Conservation (phyloP, 805 yeast species). For the Scheffersomyces coipomensis region DNA sequence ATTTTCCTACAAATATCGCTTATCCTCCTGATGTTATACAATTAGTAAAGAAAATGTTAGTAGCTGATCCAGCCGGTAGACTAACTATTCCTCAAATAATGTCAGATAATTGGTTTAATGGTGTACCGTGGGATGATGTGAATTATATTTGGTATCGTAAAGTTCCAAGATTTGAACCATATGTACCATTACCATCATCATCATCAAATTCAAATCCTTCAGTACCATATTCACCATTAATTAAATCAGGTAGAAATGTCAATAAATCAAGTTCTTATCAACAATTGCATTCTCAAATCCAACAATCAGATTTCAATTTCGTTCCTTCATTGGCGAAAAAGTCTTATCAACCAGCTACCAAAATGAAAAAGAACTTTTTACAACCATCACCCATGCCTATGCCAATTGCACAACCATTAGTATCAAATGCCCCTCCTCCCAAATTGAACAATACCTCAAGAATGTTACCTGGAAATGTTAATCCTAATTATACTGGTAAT, state of each 20-base stretch:
- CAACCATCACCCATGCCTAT: constrained; percentile 2
- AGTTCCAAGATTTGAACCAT: constrained; percentile 27
- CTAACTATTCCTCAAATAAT: constrained; percentile 32
- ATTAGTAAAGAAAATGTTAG: constrained; percentile 31
- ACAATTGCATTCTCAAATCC: constrained; percentile 39
- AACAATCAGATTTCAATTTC: constrained; percentile 28
- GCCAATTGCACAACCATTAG: constrained; percentile 1
- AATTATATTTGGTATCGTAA: constrained; percentile 38
- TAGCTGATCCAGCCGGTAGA: constrained; percentile 30
- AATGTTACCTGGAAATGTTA: neutral
- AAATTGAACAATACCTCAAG: neutral
- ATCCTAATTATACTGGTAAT: neutral
- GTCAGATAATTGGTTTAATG: constrained; percentile 34
- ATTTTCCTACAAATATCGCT: constrained; percentile 33
- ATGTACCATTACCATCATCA: constrained; percentile 3
- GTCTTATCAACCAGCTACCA: constrained; percentile 32
- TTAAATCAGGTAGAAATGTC: constrained; percentile 33
- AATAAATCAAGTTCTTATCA: constrained; percentile 38
- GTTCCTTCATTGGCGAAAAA: constrained; percentile 32
- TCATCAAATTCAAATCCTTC: constrained; percentile 6
- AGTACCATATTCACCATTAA: constrained; percentile 13
- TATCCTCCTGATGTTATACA: constrained; percentile 27
- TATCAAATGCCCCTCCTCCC: neutral
- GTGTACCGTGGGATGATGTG: constrained; percentile 39
- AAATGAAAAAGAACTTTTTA: constrained; percentile 21